Conservation (phyloP, 2,329 filamentous ascomycete species). For the Oidium heveae region DNA sequence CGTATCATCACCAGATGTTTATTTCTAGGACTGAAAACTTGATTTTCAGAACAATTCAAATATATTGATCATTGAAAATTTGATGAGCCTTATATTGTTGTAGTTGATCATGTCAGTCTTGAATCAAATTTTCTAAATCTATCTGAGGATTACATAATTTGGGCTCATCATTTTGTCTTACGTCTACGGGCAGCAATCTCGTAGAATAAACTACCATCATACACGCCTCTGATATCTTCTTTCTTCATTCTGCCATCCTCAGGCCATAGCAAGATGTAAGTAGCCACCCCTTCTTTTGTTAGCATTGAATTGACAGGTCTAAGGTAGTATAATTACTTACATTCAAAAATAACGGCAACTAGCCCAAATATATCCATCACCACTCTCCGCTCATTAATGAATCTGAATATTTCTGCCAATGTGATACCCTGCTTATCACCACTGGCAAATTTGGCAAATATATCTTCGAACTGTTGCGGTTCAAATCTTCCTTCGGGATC, state of each 20-base stretch:
- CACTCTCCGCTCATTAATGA: constrained; percentile 18
- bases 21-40: no score
- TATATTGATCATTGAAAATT: no score
- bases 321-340: constrained; percentile 10
- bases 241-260: constrained; percentile 29
- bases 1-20: no score
- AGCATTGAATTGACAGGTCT: not conserved
- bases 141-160: not conserved
- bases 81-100: no score
- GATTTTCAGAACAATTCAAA: no score
- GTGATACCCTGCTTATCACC: constrained; percentile 17
- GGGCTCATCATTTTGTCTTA: not conserved
- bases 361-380: constrained; percentile 20
- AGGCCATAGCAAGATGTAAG: constrained; percentile 27
- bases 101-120: no score
- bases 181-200: constrained; percentile 12
- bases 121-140: no score
- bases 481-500: constrained; percentile 23
- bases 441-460: constrained; percentile 22
- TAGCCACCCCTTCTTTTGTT: constrained; percentile 18
- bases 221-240: constrained; percentile 27
- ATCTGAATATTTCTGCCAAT: constrained; percentile 14
- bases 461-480: constrained; percentile 24
- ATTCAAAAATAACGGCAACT: constrained; percentile 11
- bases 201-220: constrained; percentile 27